Base-by-base conservation (phyloP, 305 asterid species). In the Fraxinus baroniana region DNA sequence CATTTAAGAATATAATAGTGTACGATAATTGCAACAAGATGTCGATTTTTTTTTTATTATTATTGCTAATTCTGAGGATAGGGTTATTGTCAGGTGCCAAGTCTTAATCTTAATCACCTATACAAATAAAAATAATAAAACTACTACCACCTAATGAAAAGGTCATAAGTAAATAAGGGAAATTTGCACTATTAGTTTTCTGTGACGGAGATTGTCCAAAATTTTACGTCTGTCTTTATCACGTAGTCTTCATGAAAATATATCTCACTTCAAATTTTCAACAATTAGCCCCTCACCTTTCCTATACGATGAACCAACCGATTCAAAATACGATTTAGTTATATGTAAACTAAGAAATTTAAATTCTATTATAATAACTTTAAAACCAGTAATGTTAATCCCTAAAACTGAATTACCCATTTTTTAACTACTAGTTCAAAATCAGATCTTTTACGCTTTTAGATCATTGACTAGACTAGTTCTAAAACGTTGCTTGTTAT, bases 21-120 rank as follows among this genome's bases (percentile, higher is more conserved):
- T 75, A 64, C 78, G 83, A 84, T 79, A 79, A 79, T 70, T 68
- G 49, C 17, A 39, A 84, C 83, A 78, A 77, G 17, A 49, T 74
- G 86, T 78, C 75, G 49, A 57, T 80, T 83, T 62, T 64, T 0
- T 37, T 37, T 7, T 37, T 37, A 37, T 37, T 37, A 55, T 12
- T 74, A 81, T 41, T 30, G 77, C 80, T 41, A n/a, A 85, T 33
- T 73, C 32, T 62, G 17, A 10, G 77, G 82, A 74, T 37, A 80
- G 81, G 79, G 72, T 49, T 71, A 10, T 28, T 81, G 88, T 83
- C 85, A 72, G 83, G 77, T 87, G 79, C 77, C 79, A 76, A 71
- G 86, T 87, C 88, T 52, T 80, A 85, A 66, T 87, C 88, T 62
- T 18, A 74, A 77, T 73, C 70, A 12, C 41, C 77, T 36, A 41